Evolutionary conservation across 129 eudicot species (phyloP).

Genomic region (Chrysanthemum seticuspe): DNA sequence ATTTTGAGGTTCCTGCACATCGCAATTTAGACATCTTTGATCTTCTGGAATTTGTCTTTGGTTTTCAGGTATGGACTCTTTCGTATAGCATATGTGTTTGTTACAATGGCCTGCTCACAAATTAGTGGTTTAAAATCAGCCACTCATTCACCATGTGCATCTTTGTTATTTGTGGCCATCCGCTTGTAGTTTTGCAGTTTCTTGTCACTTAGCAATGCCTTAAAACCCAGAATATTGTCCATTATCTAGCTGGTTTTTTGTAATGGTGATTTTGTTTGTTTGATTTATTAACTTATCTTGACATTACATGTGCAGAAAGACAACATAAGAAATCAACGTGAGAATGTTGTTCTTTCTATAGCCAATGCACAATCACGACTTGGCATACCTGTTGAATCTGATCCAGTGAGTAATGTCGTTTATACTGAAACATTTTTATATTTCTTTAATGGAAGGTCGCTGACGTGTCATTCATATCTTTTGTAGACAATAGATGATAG

Average conservation of each 20-base stretch:
- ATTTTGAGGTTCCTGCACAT: constrained; percentile 58
- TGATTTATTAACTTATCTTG: constrained; percentile 4
- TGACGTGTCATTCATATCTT: constrained; percentile 16
- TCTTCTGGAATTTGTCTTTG: constrained; percentile 90
- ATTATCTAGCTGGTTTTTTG: too few relatives aligned
- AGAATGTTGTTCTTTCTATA: constrained; percentile 70
- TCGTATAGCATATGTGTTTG: constrained; percentile 7
- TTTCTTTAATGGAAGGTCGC: constrained; percentile 16
- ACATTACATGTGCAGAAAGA: constrained; percentile 63
- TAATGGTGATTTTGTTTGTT: constrained; percentile 6
- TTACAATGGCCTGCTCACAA: constrained; percentile 1
- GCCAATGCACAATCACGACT: constrained; percentile 96
- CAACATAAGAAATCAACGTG: constrained; percentile 94
- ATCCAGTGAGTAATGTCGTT: constrained; percentile 69
- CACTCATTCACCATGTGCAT: not conserved
- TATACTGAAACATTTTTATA: constrained; percentile 2
- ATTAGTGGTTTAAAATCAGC: not conserved
- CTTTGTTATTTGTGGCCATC: constrained; percentile 8
- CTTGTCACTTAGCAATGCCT: too few relatives aligned
- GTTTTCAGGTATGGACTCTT: constrained; percentile 78
- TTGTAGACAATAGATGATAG: constrained; percentile 84
- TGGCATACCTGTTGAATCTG: constrained; percentile 69
- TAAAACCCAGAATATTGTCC: too few relatives aligned
- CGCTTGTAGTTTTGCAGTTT: too few relatives aligned
- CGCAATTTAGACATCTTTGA: constrained; percentile 91